Conservation (phyloP, 2,329 filamentous ascomycete species). For the Fusarium concolor region DNA sequence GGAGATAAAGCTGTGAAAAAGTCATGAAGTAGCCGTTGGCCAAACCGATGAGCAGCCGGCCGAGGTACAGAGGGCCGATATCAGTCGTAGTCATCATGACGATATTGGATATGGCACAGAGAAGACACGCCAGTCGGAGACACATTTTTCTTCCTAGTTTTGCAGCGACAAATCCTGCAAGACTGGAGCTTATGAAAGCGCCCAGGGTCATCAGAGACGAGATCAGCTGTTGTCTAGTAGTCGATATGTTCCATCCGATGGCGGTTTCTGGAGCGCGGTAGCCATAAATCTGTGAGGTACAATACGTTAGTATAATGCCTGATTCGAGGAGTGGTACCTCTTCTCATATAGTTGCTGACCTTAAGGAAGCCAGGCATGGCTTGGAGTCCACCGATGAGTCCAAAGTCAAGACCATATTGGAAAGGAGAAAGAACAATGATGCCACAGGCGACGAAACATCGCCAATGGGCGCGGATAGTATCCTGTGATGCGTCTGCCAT, state of each 20-base stretch:
- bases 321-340: no score
- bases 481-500: slow-evolving; percentile 28
- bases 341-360: neutral
- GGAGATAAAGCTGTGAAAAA: slow-evolving; percentile 40
- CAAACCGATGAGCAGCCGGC: slow-evolving; percentile 35
- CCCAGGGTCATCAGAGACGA: slow-evolving; percentile 42
- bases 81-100: slow-evolving; percentile 43
- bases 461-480: slow-evolving; percentile 40
- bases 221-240: slow-evolving; percentile 39
- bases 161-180: slow-evolving; percentile 32
- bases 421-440: slow-evolving; percentile 39
- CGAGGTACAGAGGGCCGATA: slow-evolving; percentile 32
- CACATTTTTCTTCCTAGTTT: slow-evolving; percentile 36
- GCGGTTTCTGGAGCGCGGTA: slow-evolving; percentile 37
- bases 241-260: slow-evolving; percentile 43
- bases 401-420: slow-evolving; percentile 43
- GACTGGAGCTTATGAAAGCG: slow-evolving; percentile 40
- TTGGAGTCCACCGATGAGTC: slow-evolving; percentile 36
- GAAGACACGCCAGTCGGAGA: slow-evolving; percentile 35
- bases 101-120: slow-evolving; percentile 37
- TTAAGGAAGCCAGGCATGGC: slow-evolving; percentile 42
- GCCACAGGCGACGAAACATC: slow-evolving; percentile 38
- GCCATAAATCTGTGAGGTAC: slow-evolving; percentile 27
- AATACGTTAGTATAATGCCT: neutral
- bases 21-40: slow-evolving; percentile 44